Base-by-base conservation (phyloP, 768 basidiomycete species). In the Leccinellum albellum region DNA sequence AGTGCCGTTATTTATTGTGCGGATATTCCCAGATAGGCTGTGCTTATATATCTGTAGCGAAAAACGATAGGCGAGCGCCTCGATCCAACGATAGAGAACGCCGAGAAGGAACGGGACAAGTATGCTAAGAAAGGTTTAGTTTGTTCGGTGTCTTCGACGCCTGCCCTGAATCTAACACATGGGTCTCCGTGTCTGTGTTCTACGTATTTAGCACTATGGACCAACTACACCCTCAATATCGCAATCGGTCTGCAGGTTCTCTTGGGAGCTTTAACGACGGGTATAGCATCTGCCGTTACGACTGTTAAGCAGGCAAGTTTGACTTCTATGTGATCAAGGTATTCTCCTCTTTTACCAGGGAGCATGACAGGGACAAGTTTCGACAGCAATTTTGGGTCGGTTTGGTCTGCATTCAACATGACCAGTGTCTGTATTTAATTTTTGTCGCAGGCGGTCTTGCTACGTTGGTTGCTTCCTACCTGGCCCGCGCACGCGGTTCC, bases 391-490 rank as follows among this genome's bases (percentile, higher is more conserved):
- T 31, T 70, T 81, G 33, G 80, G 74, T 75, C 0, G 8, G 73
- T 64, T 48, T 24, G 15, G 5, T 31, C 31, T 31, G 9, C 3
- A 47, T 26, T 58, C 24, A 5, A 32, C 8, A 1, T 31, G 28
- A 31, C 9, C 21, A 42, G n/a, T n/a, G n/a, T n/a, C 20, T 35
- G 6, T 1, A 6, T 48, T 53, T 28, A 61, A 17, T 17, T 23
- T 29, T 40, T 7, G 20, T 21, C 52, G 0, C 17, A 83, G 86
- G 89, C 31, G 88, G 83, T n/a, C 55, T 86, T 12, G 70, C 87
- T 4, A 91, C 88, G 0, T 21, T 89, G 20, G 79, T 85, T 14
- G 87, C 88, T 17, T 85, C 87, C 2, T 90, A 86, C 68, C 76
- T 91, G 24, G 89, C 88, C 3, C 82, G 84, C 13, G 78, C 81